phyloP scores from a whole-genome alignment of 352 stramenopile species.

The Globisporangium emineosum region DNA sequence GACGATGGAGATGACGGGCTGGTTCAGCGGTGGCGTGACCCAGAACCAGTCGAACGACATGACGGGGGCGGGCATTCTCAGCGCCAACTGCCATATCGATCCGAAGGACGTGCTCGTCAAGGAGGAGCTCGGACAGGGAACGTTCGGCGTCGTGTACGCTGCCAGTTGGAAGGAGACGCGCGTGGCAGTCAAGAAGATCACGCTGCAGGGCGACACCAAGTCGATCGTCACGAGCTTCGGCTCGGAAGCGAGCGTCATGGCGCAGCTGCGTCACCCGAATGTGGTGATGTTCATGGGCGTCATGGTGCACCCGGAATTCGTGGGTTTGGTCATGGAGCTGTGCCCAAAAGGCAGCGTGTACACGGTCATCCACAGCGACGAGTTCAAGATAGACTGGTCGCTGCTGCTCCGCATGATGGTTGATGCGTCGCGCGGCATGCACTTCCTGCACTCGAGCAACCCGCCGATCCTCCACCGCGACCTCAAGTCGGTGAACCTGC shows the following conservation, averaged over 20 bases:
- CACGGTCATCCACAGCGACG: slow-evolving; percentile 71
- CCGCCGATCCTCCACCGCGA: slow-evolving; percentile 89
- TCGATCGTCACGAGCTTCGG: slow-evolving; percentile 82
- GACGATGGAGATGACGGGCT: slow-evolving; percentile 88
- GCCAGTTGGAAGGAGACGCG: slow-evolving; percentile 79
- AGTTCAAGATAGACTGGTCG: slow-evolving; percentile 84
- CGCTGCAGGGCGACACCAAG: slow-evolving; percentile 70
- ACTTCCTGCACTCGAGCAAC: slow-evolving; percentile 88
- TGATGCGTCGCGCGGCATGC: slow-evolving; percentile 85
- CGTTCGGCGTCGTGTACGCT: slow-evolving; percentile 74
- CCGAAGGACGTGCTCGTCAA: slow-evolving; percentile 79
- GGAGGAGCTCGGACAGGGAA: slow-evolving; percentile 73
- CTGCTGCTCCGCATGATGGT: slow-evolving; percentile 85
- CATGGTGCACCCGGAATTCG: slow-evolving; percentile 85
- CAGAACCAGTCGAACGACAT: slow-evolving; percentile 48
- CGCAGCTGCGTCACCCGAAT: slow-evolving; percentile 78
- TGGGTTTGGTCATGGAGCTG: slow-evolving; percentile 88
- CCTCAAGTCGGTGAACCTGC: slow-evolving; percentile 88
- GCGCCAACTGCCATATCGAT: slow-evolving; percentile 82
- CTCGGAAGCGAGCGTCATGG: slow-evolving; percentile 80
- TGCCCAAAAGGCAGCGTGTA: slow-evolving; percentile 86
- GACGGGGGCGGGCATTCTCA: slow-evolving; percentile 52
- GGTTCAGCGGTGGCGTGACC: slow-evolving; percentile 75
- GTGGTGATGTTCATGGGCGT: slow-evolving; percentile 91
- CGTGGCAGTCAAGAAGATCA: slow-evolving; percentile 86